Conservation (phyloP, 176 grass and related monocot genomes). For the Bolboschoenus planiculmis region DNA sequence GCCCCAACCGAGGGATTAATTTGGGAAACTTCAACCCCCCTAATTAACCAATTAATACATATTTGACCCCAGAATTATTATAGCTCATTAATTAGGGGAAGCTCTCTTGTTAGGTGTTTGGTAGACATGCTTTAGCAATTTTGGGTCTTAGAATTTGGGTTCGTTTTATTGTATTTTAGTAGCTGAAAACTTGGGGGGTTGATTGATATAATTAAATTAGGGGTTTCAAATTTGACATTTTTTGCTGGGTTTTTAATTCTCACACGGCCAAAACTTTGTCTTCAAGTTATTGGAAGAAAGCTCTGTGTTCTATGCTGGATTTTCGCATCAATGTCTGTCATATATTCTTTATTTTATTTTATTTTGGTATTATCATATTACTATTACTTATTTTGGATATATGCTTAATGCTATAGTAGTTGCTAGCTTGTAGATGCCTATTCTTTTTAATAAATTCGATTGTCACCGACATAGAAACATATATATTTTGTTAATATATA, state of each 20-base stretch:
- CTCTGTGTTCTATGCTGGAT: conserved; percentile 66
- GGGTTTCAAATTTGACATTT: conserved; percentile 18
- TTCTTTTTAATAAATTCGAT: background rate
- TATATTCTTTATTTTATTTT: background rate
- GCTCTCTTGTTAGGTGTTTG: conserved; percentile 55
- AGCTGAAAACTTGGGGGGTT: conserved; percentile 14
- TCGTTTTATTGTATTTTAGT: conserved; percentile 17
- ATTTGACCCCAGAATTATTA: conserved; percentile 46
- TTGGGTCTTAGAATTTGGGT: conserved; percentile 52
- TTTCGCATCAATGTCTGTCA: conserved; percentile 89
- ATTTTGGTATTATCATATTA: background rate
- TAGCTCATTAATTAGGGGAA: conserved; percentile 50
- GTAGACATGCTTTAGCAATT: conserved; percentile 77
- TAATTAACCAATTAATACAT: conserved; percentile 13
- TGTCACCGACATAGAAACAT: conserved; percentile 1
- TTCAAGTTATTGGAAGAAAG: conserved; percentile 40
- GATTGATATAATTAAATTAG: conserved; percentile 19
- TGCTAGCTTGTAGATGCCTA: background rate
- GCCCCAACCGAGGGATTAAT: conserved; percentile 28
- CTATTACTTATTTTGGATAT: background rate
- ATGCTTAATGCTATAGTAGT: background rate
- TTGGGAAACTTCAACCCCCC: conserved; percentile 15
- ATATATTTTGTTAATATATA: background rate
- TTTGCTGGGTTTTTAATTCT: conserved; percentile 6
- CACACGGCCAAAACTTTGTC: conserved; percentile 25